Conservation (phyloP, 331 rosid genomes). For the Saraca asoca region DNA sequence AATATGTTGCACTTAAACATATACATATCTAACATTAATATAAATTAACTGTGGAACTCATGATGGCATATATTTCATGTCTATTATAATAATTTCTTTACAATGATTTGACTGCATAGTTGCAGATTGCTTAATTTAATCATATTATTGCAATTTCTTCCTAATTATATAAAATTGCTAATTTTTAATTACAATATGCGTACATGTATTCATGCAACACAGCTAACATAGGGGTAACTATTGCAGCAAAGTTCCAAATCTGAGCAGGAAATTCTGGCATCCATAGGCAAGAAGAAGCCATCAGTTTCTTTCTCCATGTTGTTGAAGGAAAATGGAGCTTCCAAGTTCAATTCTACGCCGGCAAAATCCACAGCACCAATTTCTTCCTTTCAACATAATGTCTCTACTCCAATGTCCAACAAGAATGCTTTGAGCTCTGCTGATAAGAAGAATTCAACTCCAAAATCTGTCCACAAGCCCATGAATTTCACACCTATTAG, state of each 20-base stretch:
- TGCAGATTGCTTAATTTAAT: no score
- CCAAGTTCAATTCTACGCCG: slow-evolving; percentile 54
- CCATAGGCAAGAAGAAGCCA: slow-evolving; percentile 51
- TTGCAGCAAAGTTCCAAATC: slow-evolving; percentile 41
- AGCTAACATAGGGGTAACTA: slow-evolving; percentile 9
- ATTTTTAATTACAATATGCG: no score
- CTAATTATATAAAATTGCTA: no score
- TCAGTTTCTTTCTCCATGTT: slow-evolving; percentile 49
- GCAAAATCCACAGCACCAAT: slow-evolving; percentile 44
- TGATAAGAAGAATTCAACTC: slow-evolving; percentile 66
- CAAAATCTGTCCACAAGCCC: slow-evolving; percentile 55
- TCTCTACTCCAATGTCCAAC: slow-evolving; percentile 55
- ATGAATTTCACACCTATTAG: slow-evolving; percentile 78
- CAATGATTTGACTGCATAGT: no score
- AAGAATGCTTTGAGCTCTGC: slow-evolving; percentile 38
- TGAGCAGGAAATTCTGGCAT: slow-evolving; percentile 46
- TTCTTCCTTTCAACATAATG: slow-evolving; percentile 38
- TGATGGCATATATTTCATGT: no score
- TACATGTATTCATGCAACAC: no score
- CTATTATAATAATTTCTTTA: no score
- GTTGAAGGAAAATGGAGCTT: slow-evolving; percentile 42
- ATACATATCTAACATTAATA: no score
- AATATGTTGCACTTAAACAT: no score
- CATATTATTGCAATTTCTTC: no score
- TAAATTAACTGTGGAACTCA: no score